phyloP scores from a whole-genome alignment of 441 rosid species.

The Aleurites moluccanus region DNA sequence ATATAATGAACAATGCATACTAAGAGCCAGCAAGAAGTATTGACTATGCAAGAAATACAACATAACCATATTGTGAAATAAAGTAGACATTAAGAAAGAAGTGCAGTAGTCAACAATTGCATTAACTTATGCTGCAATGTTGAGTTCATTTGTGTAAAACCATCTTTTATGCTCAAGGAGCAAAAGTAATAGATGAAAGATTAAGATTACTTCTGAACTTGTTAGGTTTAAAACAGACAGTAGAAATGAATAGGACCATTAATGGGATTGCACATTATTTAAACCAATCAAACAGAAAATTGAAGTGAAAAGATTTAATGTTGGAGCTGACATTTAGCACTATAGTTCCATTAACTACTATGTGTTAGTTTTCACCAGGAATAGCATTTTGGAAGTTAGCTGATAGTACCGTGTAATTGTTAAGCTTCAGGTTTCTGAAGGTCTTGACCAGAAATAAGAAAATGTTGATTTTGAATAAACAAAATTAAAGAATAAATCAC shows the following conservation, averaged over 20 bases:
- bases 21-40: too few relatives aligned
- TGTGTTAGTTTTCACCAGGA: not conserved
- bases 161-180: not conserved
- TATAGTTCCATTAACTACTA: not conserved
- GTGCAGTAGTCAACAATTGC: not conserved
- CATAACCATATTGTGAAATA: too few relatives aligned
- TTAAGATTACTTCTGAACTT: not conserved
- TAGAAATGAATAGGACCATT: not conserved
- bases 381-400: not conserved
- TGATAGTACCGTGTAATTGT: not conserved
- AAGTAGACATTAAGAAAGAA: too few relatives aligned
- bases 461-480: not conserved
- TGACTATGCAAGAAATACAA: too few relatives aligned
- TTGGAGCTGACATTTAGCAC: not conserved
- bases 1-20: too few relatives aligned
- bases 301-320: not conserved
- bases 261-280: not conserved
- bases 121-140: conserved; percentile 6
- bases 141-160: not conserved
- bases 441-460: not conserved
- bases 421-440: not conserved
- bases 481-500: too few relatives aligned
- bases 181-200: not conserved
- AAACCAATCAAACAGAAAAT: not conserved
- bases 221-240: too few relatives aligned